Evolutionary conservation across 495 filamentous ascomycete genomes (phyloP), one percentile per base, ranked within the genome.

Genomic region (Aspergillus steynii): DNA sequence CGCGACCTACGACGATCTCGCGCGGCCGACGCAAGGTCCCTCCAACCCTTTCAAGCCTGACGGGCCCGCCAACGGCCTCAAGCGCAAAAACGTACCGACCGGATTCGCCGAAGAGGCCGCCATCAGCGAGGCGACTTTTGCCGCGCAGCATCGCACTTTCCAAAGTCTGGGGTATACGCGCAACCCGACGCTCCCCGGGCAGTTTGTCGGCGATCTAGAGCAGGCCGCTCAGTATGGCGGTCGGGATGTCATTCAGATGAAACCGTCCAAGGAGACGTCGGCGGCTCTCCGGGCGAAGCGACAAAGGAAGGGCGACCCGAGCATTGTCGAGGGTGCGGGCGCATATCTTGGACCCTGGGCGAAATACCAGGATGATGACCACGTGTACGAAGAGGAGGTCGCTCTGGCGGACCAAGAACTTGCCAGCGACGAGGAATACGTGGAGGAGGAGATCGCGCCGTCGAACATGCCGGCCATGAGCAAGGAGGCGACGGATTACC

Each of bases 321-420:
- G 87, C 56, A 80, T 97, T 45, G 86, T 93, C 0, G 91, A 96
- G 63, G 95, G 95, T 0, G 88, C 90, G 5, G 88, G 87, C 45
- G 87, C 92, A 29, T 98, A 97, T 73, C 82, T 93, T 31, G 96
- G 95, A 1, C 96, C 95, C 0, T 99, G 96, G 96, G 95, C 96
- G 31, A 85, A 83, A 70, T 98, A 95, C 64, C 84, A 89, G 60
- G 80, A 85, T 61, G 80, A 86, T 45, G 78, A 82, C 61, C 73
- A 80, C 45, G 78, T 85, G 60, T 91, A 90, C 62, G 87, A 93
- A 68, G 78, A 83, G 28, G 72, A 81, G 57, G 74, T 71, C 42
- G 76, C 70, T 58, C 68, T 65, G 69, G 78, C 69, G 49, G 86
- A 75, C 62, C 88, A 82, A 64, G 87, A 87, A 64, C 75, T 86